Percentiles rank a stretch among this genome's conserved stretches.
phyloP scores from a whole-genome alignment of 179 eudicot genomes.

The Silene noctiflora region DNA sequence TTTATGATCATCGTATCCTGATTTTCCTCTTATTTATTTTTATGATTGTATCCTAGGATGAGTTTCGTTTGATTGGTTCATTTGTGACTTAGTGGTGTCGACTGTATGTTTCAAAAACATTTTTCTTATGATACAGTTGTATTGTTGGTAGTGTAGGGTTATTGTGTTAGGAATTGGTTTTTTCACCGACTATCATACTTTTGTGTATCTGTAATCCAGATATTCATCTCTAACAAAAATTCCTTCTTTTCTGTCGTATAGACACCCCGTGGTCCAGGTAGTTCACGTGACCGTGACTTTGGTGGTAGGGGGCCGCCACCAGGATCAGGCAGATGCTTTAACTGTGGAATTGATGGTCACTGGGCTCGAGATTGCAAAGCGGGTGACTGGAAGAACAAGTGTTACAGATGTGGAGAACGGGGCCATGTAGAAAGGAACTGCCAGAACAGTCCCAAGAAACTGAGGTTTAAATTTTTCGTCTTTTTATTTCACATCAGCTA shows the following conservation, averaged over 20 bases:
- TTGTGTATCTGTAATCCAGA: neutral
- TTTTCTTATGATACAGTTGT: neutral
- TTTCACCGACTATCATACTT: neutral
- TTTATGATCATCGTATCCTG: no score
- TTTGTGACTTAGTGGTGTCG: neutral
- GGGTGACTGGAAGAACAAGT: slow-evolving; percentile 98
- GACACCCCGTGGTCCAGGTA: slow-evolving; percentile 80
- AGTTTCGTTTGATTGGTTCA: no score
- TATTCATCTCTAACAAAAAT: neutral
- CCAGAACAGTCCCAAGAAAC: slow-evolving; percentile 80
- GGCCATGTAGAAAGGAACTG: slow-evolving; percentile 91
- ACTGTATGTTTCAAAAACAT: neutral
- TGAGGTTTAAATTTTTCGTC: slow-evolving; percentile 33
- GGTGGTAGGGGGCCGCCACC: slow-evolving; percentile 86
- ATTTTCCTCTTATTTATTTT: no score
- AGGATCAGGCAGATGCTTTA: slow-evolving; percentile 94
- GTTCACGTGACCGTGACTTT: slow-evolving; percentile 66
- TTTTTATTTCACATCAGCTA: neutral
- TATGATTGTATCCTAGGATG: no score
- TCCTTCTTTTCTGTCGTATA: slow-evolving; percentile 15
- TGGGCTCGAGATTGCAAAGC: slow-evolving; percentile 99
- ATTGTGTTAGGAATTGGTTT: neutral
- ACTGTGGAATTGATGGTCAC: slow-evolving; percentile 96
- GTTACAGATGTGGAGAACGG: slow-evolving; percentile 91
- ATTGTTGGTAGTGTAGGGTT: neutral